Conservation (phyloP, 768 basidiomycete genomes). For the Ramaria sp. region DNA sequence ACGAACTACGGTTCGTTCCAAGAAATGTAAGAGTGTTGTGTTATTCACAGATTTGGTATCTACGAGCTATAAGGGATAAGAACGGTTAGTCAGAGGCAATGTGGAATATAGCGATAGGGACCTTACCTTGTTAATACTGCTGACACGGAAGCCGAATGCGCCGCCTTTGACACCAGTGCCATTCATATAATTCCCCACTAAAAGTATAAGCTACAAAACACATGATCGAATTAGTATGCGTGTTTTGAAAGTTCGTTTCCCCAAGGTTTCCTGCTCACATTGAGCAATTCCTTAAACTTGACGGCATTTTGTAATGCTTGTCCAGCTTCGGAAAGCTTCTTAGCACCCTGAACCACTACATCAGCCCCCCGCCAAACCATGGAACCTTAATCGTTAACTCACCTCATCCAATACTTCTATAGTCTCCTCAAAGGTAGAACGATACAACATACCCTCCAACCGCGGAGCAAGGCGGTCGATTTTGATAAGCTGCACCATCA, state of each 20-base stretch:
- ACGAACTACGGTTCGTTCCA: conserved; percentile 79
- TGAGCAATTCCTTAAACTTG: conserved; percentile 83
- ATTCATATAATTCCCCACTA: conserved; percentile 98
- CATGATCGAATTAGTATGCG: neutral
- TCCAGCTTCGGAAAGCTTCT: conserved; percentile 74
- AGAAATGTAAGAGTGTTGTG: conserved; percentile 88
- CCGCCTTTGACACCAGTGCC: conserved; percentile 93
- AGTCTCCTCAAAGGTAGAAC: conserved; percentile 78
- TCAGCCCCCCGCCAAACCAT: neutral
- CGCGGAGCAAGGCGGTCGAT: conserved; percentile 82
- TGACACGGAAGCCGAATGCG: conserved; percentile 93
- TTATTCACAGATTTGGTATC: conserved; percentile 96
- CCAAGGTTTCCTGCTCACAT: conserved; percentile 33
- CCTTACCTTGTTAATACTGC: conserved; percentile 90
- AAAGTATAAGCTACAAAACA: conserved; percentile 61
- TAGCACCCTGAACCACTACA: conserved; percentile 47
- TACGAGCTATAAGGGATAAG: conserved; percentile 52
- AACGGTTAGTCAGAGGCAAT: neutral
- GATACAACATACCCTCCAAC: conserved; percentile 94
- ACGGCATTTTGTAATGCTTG: conserved; percentile 70
- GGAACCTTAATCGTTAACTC: conserved; percentile 13
- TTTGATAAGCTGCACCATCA: conserved; percentile 96
- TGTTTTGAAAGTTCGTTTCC: neutral
- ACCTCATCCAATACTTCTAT: conserved; percentile 78
- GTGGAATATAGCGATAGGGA: too few relatives aligned